phyloP scores from a whole-genome alignment of 768 basidiomycete genomes.

The Tephrocybe sp. region DNA sequence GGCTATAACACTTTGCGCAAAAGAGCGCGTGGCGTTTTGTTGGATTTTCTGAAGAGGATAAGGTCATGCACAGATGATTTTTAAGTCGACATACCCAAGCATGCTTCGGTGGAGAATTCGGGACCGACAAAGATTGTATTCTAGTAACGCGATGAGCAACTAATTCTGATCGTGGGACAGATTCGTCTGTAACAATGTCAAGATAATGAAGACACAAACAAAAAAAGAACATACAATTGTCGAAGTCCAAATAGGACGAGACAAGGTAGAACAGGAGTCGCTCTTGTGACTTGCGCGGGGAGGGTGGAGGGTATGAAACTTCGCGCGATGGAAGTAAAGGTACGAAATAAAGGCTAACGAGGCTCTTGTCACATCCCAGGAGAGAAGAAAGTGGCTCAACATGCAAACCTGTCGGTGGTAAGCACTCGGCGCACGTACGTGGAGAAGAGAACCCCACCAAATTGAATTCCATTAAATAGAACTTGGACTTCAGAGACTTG shows the following conservation, averaged over 20 bases:
- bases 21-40: constrained; percentile 35
- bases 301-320: constrained; percentile 7
- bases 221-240: constrained; percentile 48
- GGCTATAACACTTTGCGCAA: constrained; percentile 43
- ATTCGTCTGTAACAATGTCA: constrained; percentile 25
- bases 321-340: constrained; percentile 20
- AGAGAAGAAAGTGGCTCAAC: constrained; percentile 47
- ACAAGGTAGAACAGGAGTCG: constrained; percentile 43
- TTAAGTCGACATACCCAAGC: constrained; percentile 37
- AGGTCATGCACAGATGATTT: constrained; percentile 4
- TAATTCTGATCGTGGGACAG: constrained; percentile 39
- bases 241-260: constrained; percentile 55
- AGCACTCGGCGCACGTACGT: neutral
- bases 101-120: constrained; percentile 18
- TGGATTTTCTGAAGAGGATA: constrained; percentile 27
- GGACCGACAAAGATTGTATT: constrained; percentile 11
- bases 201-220: neutral
- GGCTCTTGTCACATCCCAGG: constrained; percentile 28
- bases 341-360: constrained; percentile 48
- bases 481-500: constrained; percentile 61
- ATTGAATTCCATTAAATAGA: constrained; percentile 39
- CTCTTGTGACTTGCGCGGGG: constrained; percentile 20
- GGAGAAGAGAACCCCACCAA: constrained; percentile 35
- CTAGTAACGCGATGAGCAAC: constrained; percentile 30
- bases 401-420: constrained; percentile 32